Conservation (phyloP, 2,329 filamentous ascomycete species). For the Monilinia laxa region DNA sequence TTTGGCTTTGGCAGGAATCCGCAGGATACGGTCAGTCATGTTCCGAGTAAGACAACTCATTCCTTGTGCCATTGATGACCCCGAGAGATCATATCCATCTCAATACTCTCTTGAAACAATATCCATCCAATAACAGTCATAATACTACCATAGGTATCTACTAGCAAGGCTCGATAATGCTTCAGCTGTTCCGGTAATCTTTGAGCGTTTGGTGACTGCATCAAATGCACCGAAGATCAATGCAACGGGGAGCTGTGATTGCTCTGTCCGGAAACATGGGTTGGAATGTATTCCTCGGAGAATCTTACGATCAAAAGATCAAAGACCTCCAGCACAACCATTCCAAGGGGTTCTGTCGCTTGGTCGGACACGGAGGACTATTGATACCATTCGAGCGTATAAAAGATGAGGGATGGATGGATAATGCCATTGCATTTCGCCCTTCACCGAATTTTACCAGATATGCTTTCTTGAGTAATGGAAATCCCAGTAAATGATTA, state of each 20-base stretch:
- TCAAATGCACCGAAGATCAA: conserved; percentile 24
- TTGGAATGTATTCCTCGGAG: background rate
- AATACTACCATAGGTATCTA: too few relatives aligned
- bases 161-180: too few relatives aligned
- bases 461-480: background rate
- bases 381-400: conserved; percentile 1
- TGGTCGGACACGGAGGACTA: background rate
- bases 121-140: too few relatives aligned
- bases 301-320: conserved; percentile 22
- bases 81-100: too few relatives aligned
- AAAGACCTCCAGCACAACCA: background rate
- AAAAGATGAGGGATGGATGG: conserved; percentile 9
- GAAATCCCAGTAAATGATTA: background rate
- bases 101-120: background rate
- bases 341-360: conserved; percentile 20
- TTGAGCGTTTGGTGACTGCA: conserved; percentile 9
- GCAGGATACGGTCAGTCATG: too few relatives aligned
- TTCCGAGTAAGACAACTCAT: too few relatives aligned
- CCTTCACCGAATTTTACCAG: background rate
- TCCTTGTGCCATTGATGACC: too few relatives aligned
- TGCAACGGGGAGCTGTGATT: conserved; percentile 22
- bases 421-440: too few relatives aligned
- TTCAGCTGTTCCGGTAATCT: conserved; percentile 4
- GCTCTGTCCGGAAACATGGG: conserved; percentile 19
- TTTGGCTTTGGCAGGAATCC: too few relatives aligned